A percentile compares a stretch with the other conserved stretches of the same genome.
Evolutionary conservation across 139 green algal species (phyloP).

Genomic region (Trebouxia sp.): DNA sequence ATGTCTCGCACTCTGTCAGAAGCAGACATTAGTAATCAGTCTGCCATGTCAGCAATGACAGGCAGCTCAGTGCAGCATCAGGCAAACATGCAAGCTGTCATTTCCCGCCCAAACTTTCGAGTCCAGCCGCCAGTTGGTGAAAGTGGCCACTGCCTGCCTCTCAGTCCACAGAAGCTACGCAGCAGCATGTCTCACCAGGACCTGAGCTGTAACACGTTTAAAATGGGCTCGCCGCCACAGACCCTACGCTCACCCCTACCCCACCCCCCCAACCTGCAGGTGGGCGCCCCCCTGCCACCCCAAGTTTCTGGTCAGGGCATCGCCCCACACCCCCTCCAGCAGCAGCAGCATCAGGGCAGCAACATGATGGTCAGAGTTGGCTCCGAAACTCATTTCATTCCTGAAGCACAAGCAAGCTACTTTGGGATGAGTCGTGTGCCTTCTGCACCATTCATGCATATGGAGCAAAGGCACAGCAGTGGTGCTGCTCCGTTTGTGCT

Average conservation of each 20-base stretch:
- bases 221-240: neutral
- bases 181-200: conserved; percentile 20
- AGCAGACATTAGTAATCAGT: conserved; percentile 17
- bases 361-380: conserved; percentile 63
- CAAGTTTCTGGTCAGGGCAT: neutral
- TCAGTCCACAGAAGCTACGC: neutral
- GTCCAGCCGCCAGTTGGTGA: neutral
- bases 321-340: neutral
- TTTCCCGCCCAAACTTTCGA: neutral
- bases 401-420: conserved; percentile 9
- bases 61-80: conserved; percentile 13
- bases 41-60: conserved; percentile 12
- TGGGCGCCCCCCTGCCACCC: neutral
- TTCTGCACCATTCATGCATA: conserved; percentile 6
- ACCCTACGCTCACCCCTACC: neutral
- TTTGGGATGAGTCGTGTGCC: neutral
- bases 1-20: conserved; percentile 15
- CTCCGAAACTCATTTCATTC: conserved; percentile 61
- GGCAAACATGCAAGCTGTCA: too few species aligned
- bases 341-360: conserved; percentile 4
- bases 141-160: neutral
- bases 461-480: neutral
- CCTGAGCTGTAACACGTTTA: neutral
- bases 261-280: too few species aligned
- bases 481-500: neutral